These are phyloP conservation scores for Plasmodium coatneyi DNA, from an alignment of 169 alveolate species.

Conservation along the genomic window DNA sequence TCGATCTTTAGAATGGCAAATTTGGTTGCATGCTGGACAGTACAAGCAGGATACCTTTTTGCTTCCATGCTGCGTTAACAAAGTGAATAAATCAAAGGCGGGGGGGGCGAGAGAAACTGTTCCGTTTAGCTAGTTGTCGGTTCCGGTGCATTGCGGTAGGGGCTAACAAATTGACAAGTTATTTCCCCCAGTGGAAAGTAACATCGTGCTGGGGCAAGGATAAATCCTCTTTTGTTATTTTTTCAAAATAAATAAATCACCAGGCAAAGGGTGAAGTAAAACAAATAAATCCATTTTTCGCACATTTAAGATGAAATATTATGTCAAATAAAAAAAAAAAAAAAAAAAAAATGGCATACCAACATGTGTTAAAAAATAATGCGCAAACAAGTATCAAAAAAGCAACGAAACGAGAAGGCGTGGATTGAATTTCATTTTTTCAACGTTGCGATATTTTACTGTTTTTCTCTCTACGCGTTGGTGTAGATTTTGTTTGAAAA, in stretches of 20 bases:
- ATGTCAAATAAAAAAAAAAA: neutral
- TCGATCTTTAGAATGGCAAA: neutral
- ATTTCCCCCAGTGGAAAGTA: neutral
- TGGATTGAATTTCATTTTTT: neutral
- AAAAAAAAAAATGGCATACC: neutral
- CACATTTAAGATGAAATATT: neutral
- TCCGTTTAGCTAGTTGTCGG: neutral
- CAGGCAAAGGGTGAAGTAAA: neutral
- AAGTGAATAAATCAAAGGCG: neutral
- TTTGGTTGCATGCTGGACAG: neutral
- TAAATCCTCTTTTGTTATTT: neutral
- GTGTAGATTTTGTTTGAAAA: neutral
- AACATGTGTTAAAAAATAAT: neutral
- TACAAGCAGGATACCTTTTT: neutral
- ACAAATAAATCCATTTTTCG: neutral
- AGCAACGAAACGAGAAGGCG: neutral
- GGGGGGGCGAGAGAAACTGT: neutral
- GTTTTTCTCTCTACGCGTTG: neutral
- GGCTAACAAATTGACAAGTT: neutral
- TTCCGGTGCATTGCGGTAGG: neutral
- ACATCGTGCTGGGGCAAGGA: neutral
- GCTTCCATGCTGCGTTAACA: neutral
- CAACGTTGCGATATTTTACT: neutral
- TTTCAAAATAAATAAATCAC: neutral
- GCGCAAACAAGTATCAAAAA: neutral